These are phyloP conservation scores for Colletotrichum spinosum DNA, from an alignment of 2,329 filamentous ascomycete genomes.

Conservation along the genomic window DNA sequence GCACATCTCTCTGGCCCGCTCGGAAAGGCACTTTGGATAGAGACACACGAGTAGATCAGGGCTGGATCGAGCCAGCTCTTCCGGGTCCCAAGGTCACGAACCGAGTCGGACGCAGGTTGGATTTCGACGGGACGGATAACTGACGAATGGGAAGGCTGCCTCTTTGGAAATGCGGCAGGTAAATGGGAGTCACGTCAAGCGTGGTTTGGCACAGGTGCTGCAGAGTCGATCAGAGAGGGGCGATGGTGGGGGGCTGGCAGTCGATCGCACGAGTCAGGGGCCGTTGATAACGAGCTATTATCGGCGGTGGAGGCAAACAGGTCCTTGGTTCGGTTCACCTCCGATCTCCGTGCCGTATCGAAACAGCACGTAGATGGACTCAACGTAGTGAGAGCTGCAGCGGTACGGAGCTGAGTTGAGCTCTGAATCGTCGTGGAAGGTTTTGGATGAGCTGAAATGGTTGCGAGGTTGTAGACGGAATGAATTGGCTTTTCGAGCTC, in stretches of 20 bases:
- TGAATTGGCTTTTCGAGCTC: conserved; percentile 13
- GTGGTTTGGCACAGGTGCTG: conserved; percentile 6
- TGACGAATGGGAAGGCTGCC: conserved; percentile 24
- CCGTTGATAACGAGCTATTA: conserved; percentile 2
- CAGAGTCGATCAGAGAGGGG: conserved; percentile 27
- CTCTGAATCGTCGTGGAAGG: background rate
- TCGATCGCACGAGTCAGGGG: conserved; percentile 28
- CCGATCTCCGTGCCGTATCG: conserved; percentile 17
- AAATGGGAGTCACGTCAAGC: conserved; percentile 28
- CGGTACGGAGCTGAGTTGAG: background rate
- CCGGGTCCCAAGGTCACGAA: conserved; percentile 11
- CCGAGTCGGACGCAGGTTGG: conserved; percentile 12
- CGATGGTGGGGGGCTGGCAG: conserved; percentile 15
- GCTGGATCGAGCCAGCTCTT: conserved; percentile 18
- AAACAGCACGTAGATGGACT: conserved; percentile 2
- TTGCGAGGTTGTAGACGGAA: conserved; percentile 2
- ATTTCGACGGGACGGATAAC: conserved; percentile 9
- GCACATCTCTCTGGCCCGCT: background rate
- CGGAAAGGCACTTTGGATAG: background rate
- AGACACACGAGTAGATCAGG: conserved; percentile 18
- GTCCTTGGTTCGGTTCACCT: conserved; percentile 1
- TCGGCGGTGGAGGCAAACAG: conserved; percentile 10
- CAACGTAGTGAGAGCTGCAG: background rate
- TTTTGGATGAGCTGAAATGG: background rate
- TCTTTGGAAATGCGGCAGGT: conserved; percentile 28